Evolutionary conservation across 2,329 filamentous ascomycete species (phyloP).

Genomic region (Chrysoporthe austroafricana): DNA sequence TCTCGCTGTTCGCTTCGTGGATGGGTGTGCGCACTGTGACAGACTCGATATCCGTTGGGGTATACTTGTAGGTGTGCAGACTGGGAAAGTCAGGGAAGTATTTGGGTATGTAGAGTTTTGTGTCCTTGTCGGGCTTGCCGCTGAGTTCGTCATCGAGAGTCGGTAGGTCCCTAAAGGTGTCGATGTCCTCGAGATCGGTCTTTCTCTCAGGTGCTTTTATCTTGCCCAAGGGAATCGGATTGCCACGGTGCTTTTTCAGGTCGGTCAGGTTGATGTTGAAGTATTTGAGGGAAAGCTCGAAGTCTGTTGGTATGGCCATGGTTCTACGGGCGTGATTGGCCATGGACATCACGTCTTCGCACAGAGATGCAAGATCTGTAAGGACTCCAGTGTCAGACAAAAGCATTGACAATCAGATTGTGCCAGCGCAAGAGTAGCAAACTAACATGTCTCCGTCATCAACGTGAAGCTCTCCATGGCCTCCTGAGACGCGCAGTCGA

Average conservation of each 20-base stretch:
- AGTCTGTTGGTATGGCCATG: slow-evolving; percentile 60
- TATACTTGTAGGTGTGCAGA: slow-evolving; percentile 66
- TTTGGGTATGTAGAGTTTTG: slow-evolving; percentile 59
- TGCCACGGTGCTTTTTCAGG: slow-evolving; percentile 60
- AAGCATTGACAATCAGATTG: background rate
- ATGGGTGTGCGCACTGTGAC: slow-evolving; percentile 36
- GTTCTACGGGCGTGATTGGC: slow-evolving; percentile 55
- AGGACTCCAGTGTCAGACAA: slow-evolving; percentile 15
- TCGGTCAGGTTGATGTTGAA: slow-evolving; percentile 56
- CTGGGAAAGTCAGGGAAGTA: slow-evolving; percentile 66
- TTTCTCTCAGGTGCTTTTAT: slow-evolving; percentile 43
- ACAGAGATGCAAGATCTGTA: slow-evolving; percentile 54
- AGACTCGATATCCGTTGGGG: slow-evolving; percentile 48
- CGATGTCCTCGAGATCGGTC: slow-evolving; percentile 36
- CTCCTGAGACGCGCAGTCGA: slow-evolving; percentile 56
- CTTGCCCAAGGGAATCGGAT: slow-evolving; percentile 49
- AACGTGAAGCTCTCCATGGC: slow-evolving; percentile 62
- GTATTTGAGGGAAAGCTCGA: slow-evolving; percentile 54
- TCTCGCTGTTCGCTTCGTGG: slow-evolving; percentile 31
- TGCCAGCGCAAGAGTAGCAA: background rate
- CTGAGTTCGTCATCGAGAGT: slow-evolving; percentile 60
- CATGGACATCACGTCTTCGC: slow-evolving; percentile 51
- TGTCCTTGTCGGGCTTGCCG: slow-evolving; percentile 59
- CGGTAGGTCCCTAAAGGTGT: slow-evolving; percentile 40
- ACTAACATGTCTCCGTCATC: slow-evolving; percentile 61